Percentiles rank a stretch among this genome's conserved stretches.
Evolutionary conservation across 768 basidiomycete species (phyloP).

Genomic region (Calocera viscosa): DNA sequence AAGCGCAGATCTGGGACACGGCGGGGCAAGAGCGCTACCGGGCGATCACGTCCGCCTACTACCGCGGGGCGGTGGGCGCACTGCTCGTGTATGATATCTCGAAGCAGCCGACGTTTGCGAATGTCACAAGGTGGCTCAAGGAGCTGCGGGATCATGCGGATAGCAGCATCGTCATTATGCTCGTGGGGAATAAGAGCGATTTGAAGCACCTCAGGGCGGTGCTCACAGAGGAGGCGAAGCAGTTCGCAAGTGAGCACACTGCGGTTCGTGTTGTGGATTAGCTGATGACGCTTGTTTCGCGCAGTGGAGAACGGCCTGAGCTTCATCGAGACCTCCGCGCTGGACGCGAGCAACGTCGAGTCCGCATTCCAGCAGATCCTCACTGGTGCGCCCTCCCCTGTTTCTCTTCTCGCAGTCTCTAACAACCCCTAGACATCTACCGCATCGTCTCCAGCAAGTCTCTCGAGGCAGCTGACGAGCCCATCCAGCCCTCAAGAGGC

Average conservation of each 20-base stretch:
- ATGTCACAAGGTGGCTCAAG: slow-evolving; percentile 92
- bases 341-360: slow-evolving; percentile 99
- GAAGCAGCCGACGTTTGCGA: slow-evolving; percentile 87
- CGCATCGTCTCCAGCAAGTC: slow-evolving; percentile 92
- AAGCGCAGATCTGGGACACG: slow-evolving; percentile 43
- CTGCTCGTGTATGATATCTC: slow-evolving; percentile 90
- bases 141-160: slow-evolving; percentile 87
- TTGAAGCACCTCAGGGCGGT: slow-evolving; percentile 94
- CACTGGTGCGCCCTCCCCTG: slow-evolving; percentile 26
- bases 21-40: slow-evolving; percentile 97
- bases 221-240: slow-evolving; percentile 93
- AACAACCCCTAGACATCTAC: slow-evolving; percentile 58
- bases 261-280: slow-evolving; percentile 8
- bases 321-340: slow-evolving; percentile 97
- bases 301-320: slow-evolving; percentile 80
- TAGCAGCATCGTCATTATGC: slow-evolving; percentile 88
- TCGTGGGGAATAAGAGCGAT: slow-evolving; percentile 98
- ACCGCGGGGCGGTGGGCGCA: slow-evolving; percentile 90
- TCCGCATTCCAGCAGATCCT: slow-evolving; percentile 94
- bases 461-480: slow-evolving; percentile 66
- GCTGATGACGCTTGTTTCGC: not conserved
- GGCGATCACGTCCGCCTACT: slow-evolving; percentile 98
- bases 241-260: slow-evolving; percentile 58
- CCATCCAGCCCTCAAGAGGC: slow-evolving; percentile 61
- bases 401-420: not conserved